phyloP scores from a whole-genome alignment of 345 rosid species.

The Bruguiera parviflora region DNA sequence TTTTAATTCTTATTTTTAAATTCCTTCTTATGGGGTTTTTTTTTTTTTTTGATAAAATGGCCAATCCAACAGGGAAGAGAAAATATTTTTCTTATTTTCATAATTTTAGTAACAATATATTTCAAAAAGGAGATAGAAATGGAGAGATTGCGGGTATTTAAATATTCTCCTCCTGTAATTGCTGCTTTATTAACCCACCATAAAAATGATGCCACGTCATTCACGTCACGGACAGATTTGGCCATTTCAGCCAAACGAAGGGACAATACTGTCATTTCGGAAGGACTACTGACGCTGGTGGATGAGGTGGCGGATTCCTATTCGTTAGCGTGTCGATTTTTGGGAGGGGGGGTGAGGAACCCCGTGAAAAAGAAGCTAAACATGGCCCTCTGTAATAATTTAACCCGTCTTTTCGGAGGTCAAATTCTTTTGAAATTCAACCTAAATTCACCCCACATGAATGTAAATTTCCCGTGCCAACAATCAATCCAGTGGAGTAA shows the following conservation, averaged over 20 bases:
- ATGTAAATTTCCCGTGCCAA: constrained; percentile 20
- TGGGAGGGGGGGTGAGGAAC: background rate
- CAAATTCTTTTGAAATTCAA: constrained; percentile 63
- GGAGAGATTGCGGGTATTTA: constrained; percentile 8
- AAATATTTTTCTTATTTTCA: constrained; percentile 2
- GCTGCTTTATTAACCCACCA: constrained; percentile 9
- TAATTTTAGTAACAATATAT: background rate
- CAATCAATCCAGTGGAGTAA: background rate
- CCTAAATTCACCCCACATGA: constrained; percentile 53
- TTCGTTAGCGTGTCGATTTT: constrained; percentile 17
- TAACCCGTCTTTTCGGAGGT: constrained; percentile 25
- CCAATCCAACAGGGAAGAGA: constrained; percentile 39
- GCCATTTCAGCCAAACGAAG: background rate
- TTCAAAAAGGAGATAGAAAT: constrained; percentile 13
- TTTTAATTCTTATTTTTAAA: background rate
- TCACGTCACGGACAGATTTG: background rate
- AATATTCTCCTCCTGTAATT: constrained; percentile 13
- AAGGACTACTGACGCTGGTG: background rate
- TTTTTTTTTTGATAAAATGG: constrained; percentile 49
- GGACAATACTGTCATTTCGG: constrained; percentile 6
- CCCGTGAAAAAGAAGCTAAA: constrained; percentile 10
- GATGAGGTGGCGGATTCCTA: constrained; percentile 23
- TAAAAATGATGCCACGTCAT: constrained; percentile 22
- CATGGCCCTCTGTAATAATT: constrained; percentile 22
- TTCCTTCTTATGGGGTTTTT: background rate